A percentile compares a stretch with the other conserved stretches of the same genome.
Evolutionary conservation across 768 basidiomycete genomes (phyloP).

Genomic region (Coprinopsis marcescibilis): DNA sequence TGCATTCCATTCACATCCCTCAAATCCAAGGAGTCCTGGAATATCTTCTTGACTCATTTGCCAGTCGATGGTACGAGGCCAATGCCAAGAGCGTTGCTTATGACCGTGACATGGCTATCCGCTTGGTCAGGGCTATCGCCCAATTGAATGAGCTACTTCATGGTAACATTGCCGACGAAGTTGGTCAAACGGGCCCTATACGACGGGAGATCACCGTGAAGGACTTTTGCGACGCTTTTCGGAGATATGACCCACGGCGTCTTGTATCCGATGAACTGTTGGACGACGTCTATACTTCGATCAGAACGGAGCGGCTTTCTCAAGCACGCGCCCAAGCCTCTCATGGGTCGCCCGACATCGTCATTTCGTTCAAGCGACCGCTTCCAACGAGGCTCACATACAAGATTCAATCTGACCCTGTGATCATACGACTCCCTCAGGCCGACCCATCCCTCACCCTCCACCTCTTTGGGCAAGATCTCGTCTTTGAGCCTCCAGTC

Average conservation of each 20-base stretch:
- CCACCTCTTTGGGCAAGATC: slow-evolving; percentile 80
- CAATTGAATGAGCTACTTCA: slow-evolving; percentile 89
- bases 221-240: slow-evolving; percentile 82
- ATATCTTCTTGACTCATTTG: slow-evolving; percentile 77
- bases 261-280: slow-evolving; percentile 73
- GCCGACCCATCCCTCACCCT: slow-evolving; percentile 80
- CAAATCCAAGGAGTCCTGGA: slow-evolving; percentile 47
- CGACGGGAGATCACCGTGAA: slow-evolving; percentile 59
- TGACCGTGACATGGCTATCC: slow-evolving; percentile 74
- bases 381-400: slow-evolving; percentile 80
- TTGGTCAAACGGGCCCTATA: slow-evolving; percentile 48
- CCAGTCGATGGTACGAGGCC: slow-evolving; percentile 85
- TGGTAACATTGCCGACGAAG: slow-evolving; percentile 58
- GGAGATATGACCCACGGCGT: slow-evolving; percentile 65
- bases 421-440: slow-evolving; percentile 80
- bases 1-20: slow-evolving; percentile 66
- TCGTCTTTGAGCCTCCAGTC: slow-evolving; percentile 81
- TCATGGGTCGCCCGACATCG: slow-evolving; percentile 39
- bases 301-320: slow-evolving; percentile 63
- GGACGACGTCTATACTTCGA: slow-evolving; percentile 71
- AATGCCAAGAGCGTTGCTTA: slow-evolving; percentile 75
- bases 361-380: slow-evolving; percentile 65
- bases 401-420: slow-evolving; percentile 81
- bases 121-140: slow-evolving; percentile 73
- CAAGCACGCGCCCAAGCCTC: slow-evolving; percentile 55